Evolutionary conservation across 371 early-diverging fungal species (phyloP), one percentile per base, ranked within the genome.

Genomic region (Vairimorpha necatrix): DNA sequence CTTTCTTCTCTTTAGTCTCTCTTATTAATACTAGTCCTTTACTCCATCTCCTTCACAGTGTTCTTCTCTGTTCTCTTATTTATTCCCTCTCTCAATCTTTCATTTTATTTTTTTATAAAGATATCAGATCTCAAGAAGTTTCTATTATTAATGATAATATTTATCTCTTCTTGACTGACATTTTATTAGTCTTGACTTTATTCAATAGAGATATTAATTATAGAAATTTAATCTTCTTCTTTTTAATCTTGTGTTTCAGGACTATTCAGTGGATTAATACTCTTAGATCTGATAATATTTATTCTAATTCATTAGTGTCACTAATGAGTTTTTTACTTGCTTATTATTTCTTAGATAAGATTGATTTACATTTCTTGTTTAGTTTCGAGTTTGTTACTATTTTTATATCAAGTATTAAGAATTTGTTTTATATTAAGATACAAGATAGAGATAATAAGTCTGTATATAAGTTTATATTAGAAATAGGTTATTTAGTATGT

Each of bases 121-220:
- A 28, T 0, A 75, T 85, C 11, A 42, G 70, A 13, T 16, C 61
- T 2, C 66, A 81, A 48, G 84, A 85, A 30, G 56, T 62, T n/a
- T 53, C 69, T 46, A 61, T 58, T n/a, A 61, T 82, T 34, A 78
- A 83, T 38, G 85, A 85, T 28, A 72, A 77, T 26, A 30, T 61
- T 1, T 68, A 77, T 32, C 26, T 69, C 13, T 82, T 80, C 47
- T 33, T 82, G 20, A 73, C 79, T 20, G 82, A 84, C 39, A 66
- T 77, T 14, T 46, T 80, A 11, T 46, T 85, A 36, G 69, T 82
- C 34, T 39, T 83, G 4, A 75, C 80, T 58, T 32, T 82, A 2
- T 85, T 85, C 76, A 67, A 77, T 22, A 69, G 80, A 48, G 78
- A 83, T 48, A 50, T 83, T 6, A 67, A 38, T 30, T 33, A 82